Base-by-base conservation (phyloP, 1,284 basidiomycete genomes). In the Irpex rosettiformis region DNA sequence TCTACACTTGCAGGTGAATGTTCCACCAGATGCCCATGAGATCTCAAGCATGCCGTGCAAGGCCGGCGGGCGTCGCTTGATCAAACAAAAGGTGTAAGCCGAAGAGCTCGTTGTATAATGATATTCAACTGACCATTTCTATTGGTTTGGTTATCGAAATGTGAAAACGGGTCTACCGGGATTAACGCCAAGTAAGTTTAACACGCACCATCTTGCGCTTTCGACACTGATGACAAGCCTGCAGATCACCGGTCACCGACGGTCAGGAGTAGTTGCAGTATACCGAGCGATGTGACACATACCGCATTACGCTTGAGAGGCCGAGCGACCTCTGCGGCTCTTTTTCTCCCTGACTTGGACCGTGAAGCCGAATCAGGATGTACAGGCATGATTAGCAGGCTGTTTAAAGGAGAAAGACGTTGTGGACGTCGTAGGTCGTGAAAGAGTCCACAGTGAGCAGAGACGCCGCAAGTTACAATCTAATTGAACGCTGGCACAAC, bases 21-120 rank as follows among this genome's bases (percentile, higher is more conserved):
- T n/a, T 66, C 61, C 22, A 67, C 60, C 0, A 68, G 63, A 55
- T 73, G 71, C 7, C 64, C 66, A 59, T 73, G 72, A 4, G 72
- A 71, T 13, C 72, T 63, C 13, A 68, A 63, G 47, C 72, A 74
- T 0, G 72, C 72, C 18, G 71, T 61, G 54, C 72, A 74, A 1
- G 72, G 72, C 30, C 66, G 64, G 22, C 67, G 63, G 8, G 86
- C 84, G 64, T 88, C 86, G 66, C 85, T 88, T 58, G 47, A 58
- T 55, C 29, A 25, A 18, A 13, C 10, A n/a, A 4, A 21, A 13
- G 11, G 47, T 11, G 21, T 49, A 18, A 49, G 48, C 21, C 43
- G 6, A 8, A 13, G 21, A 47, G 8, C 6, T 7, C 43, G 6
- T 6, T 22, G 6, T 5, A 47, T 8, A 18, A 24, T 21, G 33